A percentile compares a stretch with the other conserved stretches of the same genome.
Conservation (phyloP, 2,329 filamentous ascomycete genomes). For the Saccharata proteae region DNA sequence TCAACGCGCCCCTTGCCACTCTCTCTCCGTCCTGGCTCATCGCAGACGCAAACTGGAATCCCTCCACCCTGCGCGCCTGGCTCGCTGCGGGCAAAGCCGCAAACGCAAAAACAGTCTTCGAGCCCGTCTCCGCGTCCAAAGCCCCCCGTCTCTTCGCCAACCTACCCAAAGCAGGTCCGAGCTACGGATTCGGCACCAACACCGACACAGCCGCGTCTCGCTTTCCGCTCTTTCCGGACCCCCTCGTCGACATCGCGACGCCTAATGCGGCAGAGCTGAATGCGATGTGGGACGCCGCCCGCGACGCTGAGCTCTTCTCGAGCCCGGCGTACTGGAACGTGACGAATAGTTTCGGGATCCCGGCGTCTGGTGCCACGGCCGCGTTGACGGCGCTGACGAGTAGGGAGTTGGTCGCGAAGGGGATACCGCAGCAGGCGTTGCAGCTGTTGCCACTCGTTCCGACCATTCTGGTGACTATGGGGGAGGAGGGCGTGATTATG, state of each 20-base stretch:
- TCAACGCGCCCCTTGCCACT: slow-evolving; percentile 41
- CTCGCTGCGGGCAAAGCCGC: slow-evolving; percentile 47
- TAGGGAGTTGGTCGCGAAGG: slow-evolving; percentile 57
- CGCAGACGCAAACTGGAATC: slow-evolving; percentile 77
- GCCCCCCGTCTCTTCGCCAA: slow-evolving; percentile 54
- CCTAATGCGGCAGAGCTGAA: slow-evolving; percentile 75
- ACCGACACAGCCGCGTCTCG: slow-evolving; percentile 21
- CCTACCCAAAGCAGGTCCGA: too few species aligned
- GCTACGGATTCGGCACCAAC: background rate
- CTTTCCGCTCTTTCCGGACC: slow-evolving; percentile 49
- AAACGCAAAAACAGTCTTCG: slow-evolving; percentile 57
- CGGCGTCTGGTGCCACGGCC: slow-evolving; percentile 54
- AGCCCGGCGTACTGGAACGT: slow-evolving; percentile 62
- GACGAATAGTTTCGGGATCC: slow-evolving; percentile 69
- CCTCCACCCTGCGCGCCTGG: slow-evolving; percentile 55
- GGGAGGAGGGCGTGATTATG: slow-evolving; percentile 60
- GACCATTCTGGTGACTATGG: slow-evolving; percentile 74
- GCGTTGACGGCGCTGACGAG: slow-evolving; percentile 59
- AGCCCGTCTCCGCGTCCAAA: slow-evolving; percentile 81
- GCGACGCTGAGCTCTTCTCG: slow-evolving; percentile 55
- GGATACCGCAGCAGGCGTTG: slow-evolving; percentile 70
- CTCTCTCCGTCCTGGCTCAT: slow-evolving; percentile 54
- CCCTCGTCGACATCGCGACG: slow-evolving; percentile 61
- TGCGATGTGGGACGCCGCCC: slow-evolving; percentile 65
- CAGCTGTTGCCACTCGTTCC: slow-evolving; percentile 84